A percentile compares a stretch with the other conserved stretches of the same genome.
Conservation (phyloP, 345 rosid genomes). For the Bruguiera gymnorhiza region DNA sequence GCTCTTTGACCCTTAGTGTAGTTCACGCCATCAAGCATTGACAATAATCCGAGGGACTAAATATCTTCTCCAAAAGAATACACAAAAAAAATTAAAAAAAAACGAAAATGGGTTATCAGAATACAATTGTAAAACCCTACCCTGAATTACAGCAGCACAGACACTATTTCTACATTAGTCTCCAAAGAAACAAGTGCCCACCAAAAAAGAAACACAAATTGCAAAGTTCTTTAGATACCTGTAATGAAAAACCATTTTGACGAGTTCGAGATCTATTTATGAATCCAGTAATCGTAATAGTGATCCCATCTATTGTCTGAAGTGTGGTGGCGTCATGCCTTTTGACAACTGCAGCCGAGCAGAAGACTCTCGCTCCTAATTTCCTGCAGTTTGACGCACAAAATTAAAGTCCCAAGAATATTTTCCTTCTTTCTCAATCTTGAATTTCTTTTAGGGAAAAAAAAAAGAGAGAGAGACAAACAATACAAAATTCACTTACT, state of each 20-base stretch:
- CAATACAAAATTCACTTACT: constrained; percentile 14
- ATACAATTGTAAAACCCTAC: too few relatives aligned
- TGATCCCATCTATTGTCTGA: constrained; percentile 47
- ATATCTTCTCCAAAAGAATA: too few relatives aligned
- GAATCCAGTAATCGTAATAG: constrained; percentile 31
- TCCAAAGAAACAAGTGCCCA: too few relatives aligned
- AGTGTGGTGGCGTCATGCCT: constrained; percentile 39
- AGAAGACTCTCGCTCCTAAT: constrained; percentile 36
- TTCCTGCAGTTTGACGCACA: constrained; percentile 3
- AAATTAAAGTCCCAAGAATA: neutral
- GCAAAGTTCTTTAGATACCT: constrained; percentile 21
- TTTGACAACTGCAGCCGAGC: constrained; percentile 42
- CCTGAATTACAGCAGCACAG: too few relatives aligned
- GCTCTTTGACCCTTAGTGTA: too few relatives aligned
- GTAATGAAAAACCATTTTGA: constrained; percentile 43
- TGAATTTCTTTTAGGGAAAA: neutral
- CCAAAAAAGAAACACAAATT: too few relatives aligned
- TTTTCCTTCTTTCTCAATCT: neutral
- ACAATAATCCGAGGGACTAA: too few relatives aligned
- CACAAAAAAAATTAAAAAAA: too few relatives aligned
- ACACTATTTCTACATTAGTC: too few relatives aligned
- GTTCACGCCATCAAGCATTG: too few relatives aligned
- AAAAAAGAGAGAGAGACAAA: neutral
- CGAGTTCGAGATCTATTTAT: constrained; percentile 36
- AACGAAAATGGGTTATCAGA: too few relatives aligned